These are phyloP conservation scores for Myrica gale DNA, from an alignment of 306 rosid species.

Conservation along the genomic window DNA sequence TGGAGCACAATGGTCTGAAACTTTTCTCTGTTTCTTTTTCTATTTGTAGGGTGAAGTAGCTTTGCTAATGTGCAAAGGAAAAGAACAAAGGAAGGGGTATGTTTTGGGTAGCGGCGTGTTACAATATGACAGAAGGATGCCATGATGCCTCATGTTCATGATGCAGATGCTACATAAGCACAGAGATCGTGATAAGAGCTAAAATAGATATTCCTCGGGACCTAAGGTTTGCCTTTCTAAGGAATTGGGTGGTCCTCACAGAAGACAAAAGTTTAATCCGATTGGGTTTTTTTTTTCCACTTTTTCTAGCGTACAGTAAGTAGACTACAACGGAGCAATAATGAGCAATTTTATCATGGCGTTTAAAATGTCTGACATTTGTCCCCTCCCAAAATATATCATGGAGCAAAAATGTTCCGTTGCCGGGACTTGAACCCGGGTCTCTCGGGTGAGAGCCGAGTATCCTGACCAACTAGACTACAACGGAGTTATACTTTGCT, in stretches of 20 bases:
- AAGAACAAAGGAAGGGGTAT: constrained; percentile 1
- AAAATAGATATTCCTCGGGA: not conserved
- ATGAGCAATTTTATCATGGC: no score
- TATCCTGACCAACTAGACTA: constrained; percentile 50
- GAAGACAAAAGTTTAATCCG: not conserved
- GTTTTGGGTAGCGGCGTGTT: constrained; percentile 9
- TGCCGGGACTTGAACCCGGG: constrained; percentile 52
- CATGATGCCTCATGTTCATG: not conserved
- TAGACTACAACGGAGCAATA: no score
- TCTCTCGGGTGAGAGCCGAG: constrained; percentile 49
- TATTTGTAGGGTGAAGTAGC: not conserved
- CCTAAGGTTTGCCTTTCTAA: not conserved
- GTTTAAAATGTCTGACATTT: no score
- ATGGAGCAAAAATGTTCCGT: constrained; percentile 16
- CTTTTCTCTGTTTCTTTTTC: not conserved
- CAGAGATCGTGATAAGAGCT: not conserved
- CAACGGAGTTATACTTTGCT: constrained; percentile 14
- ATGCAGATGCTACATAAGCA: not conserved
- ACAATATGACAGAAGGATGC: not conserved
- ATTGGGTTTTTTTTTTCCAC: no score
- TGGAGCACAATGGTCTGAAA: not conserved
- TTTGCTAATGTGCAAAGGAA: not conserved
- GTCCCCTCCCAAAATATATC: no score
- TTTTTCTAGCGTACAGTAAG: no score
- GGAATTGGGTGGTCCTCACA: not conserved